Evolutionary conservation across 495 filamentous ascomycete genomes (phyloP), one percentile per base, ranked within the genome.

Genomic region (Penicillium waksmanii): DNA sequence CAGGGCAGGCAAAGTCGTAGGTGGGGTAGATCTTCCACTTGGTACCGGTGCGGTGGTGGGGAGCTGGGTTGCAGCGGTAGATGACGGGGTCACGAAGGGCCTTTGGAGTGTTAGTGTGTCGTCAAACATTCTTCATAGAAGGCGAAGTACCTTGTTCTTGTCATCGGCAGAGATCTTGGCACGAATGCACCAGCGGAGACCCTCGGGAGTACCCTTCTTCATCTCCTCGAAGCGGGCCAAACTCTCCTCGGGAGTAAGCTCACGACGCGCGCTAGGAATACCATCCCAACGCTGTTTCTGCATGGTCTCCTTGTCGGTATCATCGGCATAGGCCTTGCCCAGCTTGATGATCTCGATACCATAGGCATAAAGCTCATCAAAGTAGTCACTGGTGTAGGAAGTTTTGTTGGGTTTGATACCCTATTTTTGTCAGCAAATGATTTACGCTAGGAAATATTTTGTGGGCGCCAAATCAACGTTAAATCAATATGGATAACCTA

Each of bases 11-110:
- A 67, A 97, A 95, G 73, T 97, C 93, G 71, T 97, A 98, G 49
- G 91, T 97, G 0, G 94, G 94, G 79, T 98, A 98, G 64, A 96
- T 88, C 77, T 96, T 96, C 91, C 93, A 97, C 63, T 84, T 87
- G 23, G 80, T 80, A 40, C 94, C 94, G 8, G 94, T 98, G 46
- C 95, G 89, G 78, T 96, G 94, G 71, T 98, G 95, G 5, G 82
- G 77, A n/a, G 85, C 75, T 13, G 87, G 80, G 72, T 84, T 83
- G 71, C 91, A 96, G 59, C 93, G 89, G 78, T 97, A 97, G 75
- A 97, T 95, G 70, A 96, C 93, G 12, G 93, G 93, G 70, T 97
- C 93, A 52, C 93, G 82, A 84, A 93, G 84, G 50, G 90, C 87
- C 76, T 44, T 19, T 44, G 42, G 17, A 44, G 17, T 40, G 11